Conservation (phyloP, 441 rosid species). For the Croton laevigatus region DNA sequence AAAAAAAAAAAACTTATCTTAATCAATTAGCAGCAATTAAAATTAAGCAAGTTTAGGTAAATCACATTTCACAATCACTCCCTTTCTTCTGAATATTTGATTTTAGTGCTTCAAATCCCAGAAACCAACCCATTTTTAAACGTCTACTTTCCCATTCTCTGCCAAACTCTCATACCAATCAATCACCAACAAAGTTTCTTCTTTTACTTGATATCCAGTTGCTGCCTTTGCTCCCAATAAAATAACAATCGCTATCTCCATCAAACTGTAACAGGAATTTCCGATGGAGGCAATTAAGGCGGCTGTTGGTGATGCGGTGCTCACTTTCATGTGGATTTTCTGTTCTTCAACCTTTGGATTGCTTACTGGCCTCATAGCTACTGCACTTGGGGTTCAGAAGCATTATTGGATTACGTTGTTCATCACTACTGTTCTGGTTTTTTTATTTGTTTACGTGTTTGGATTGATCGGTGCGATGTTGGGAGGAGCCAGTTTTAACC, state of each 20-base stretch:
- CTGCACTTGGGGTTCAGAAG: conserved; percentile 46
- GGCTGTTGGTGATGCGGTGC: conserved; percentile 62
- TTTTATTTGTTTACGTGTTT: conserved; percentile 56
- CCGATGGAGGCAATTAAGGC: conserved; percentile 59
- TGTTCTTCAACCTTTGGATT: conserved; percentile 67
- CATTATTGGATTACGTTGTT: conserved; percentile 45
- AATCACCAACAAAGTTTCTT: not conserved
- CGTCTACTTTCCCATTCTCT: not conserved
- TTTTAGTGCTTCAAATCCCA: not conserved
- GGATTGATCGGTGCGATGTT: conserved; percentile 44
- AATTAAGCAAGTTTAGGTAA: not conserved
- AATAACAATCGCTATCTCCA: not conserved
- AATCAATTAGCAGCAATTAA: too few species aligned
- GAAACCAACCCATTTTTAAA: not conserved
- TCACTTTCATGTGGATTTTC: conserved; percentile 76
- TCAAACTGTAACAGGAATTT: not conserved
- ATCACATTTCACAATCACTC: not conserved
- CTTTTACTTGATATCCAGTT: not conserved
- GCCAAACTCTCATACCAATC: not conserved
- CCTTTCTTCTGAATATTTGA: not conserved
- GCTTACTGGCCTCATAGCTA: conserved; percentile 47
- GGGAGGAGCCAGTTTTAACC: conserved; percentile 91
- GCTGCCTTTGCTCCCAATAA: not conserved
- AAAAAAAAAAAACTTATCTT: too few species aligned
- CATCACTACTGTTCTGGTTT: conserved; percentile 51